Conservation (phyloP, 495 filamentous ascomycete species). For the Penicilliopsis zonata region DNA sequence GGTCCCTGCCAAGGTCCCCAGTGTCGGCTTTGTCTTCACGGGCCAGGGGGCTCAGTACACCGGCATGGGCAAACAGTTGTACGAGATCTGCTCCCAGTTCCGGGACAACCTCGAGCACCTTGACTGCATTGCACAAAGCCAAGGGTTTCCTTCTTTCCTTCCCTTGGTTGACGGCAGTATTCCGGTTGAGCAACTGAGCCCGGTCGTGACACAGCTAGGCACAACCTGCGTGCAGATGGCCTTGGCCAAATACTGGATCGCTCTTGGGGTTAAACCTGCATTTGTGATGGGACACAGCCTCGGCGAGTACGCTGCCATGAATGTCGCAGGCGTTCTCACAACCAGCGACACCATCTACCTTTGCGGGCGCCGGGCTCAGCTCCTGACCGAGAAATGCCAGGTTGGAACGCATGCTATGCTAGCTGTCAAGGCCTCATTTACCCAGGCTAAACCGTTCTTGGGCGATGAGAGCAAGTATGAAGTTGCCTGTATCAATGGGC, state of each 20-base stretch:
- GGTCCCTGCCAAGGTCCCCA: conserved; percentile 23
- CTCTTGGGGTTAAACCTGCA: conserved; percentile 64
- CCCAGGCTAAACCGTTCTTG: conserved; percentile 18
- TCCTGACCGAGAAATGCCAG: conserved; percentile 63
- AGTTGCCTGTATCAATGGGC: conserved; percentile 42
- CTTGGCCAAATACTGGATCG: conserved; percentile 65
- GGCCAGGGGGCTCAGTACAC: conserved; percentile 47
- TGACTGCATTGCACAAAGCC: conserved; percentile 52
- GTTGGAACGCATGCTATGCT: conserved; percentile 56
- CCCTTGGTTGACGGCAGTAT: conserved; percentile 44
- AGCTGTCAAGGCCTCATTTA: conserved; percentile 29
- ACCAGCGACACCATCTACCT: conserved; percentile 60
- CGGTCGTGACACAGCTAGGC: conserved; percentile 68
- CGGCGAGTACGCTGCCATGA: conserved; percentile 73
- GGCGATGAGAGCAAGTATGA: conserved; percentile 17
- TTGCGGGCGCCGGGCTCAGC: conserved; percentile 62
- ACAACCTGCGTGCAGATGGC: conserved; percentile 77
- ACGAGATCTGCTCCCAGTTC: conserved; percentile 53
- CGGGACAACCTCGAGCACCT: conserved; percentile 57
- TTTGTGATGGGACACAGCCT: conserved; percentile 69
- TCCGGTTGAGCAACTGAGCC: conserved; percentile 45
- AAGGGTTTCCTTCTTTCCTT: conserved; percentile 56
- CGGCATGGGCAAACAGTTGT: conserved; percentile 63
- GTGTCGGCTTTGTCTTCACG: conserved; percentile 44
- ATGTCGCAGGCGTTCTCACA: conserved; percentile 65